phyloP scores from a whole-genome alignment of 2,329 filamentous ascomycete species.

The Fusarium sp. region DNA sequence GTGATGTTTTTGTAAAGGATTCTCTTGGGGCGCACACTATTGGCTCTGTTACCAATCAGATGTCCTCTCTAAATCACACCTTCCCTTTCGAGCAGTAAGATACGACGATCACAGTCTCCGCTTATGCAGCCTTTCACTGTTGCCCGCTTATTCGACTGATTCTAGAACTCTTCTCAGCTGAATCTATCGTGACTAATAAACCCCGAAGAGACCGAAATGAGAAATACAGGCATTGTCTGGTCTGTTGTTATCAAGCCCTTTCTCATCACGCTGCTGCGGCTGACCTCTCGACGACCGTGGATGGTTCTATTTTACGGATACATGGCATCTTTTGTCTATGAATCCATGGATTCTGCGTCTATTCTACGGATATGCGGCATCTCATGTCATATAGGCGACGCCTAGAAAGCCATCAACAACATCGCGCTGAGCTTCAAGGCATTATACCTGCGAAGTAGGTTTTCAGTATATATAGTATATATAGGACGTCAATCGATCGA shows the following conservation, averaged over 20 bases:
- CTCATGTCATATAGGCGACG: too few relatives aligned
- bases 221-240: neutral
- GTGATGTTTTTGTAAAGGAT: too few relatives aligned
- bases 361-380: neutral
- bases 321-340: neutral
- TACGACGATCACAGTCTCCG: neutral
- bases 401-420: too few relatives aligned
- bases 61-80: neutral
- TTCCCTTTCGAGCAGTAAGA: neutral
- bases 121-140: neutral
- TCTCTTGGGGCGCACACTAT: too few relatives aligned
- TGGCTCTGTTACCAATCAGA: neutral
- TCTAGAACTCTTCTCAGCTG: neutral
- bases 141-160: neutral
- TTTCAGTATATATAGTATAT: neutral
- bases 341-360: too few relatives aligned
- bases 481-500: accelerated
- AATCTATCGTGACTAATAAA: neutral
- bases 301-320: neutral
- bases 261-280: neutral
- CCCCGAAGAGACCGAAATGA: neutral
- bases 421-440: neutral
- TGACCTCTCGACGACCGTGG: accelerated
- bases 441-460: too few relatives aligned
- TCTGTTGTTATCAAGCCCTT: neutral